A percentile compares a stretch with the other conserved stretches of the same genome.
These are phyloP conservation scores for Arthroderma uncinatum DNA, from an alignment of 2,329 filamentous ascomycete genomes.

Conservation along the genomic window DNA sequence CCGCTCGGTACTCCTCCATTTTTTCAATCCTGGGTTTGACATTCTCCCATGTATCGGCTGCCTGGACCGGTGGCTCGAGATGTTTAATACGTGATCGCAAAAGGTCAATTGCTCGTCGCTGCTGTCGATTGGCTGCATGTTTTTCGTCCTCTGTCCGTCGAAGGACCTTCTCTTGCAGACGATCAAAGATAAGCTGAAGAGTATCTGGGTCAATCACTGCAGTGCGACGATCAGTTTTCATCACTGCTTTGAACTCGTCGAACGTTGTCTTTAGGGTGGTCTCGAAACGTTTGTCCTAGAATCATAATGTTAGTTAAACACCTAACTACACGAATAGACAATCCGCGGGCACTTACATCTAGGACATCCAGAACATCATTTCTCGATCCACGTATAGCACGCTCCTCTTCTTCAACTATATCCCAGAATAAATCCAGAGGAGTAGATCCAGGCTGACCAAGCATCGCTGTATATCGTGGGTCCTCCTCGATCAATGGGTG, in stretches of 20 bases:
- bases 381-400: slow-evolving; percentile 64
- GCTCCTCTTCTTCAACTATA: slow-evolving; percentile 83
- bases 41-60: slow-evolving; percentile 78
- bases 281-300: slow-evolving; percentile 79
- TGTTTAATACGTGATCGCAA: slow-evolving; percentile 80
- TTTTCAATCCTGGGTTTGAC: slow-evolving; percentile 69
- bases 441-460: slow-evolving; percentile 72
- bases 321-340: neutral
- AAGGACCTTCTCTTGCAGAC: slow-evolving; percentile 74
- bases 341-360: slow-evolving; percentile 46
- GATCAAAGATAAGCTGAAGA: slow-evolving; percentile 70
- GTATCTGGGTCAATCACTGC: slow-evolving; percentile 73
- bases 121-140: slow-evolving; percentile 67
- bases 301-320: slow-evolving; percentile 27
- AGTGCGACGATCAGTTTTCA: slow-evolving; percentile 79
- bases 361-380: slow-evolving; percentile 81
- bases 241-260: slow-evolving; percentile 72
- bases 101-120: slow-evolving; percentile 72
- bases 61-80: slow-evolving; percentile 68
- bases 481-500: slow-evolving; percentile 66
- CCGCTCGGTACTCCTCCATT: slow-evolving; percentile 70
- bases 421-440: slow-evolving; percentile 96
- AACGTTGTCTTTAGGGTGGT: slow-evolving; percentile 75
- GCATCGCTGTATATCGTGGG: slow-evolving; percentile 68
- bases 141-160: slow-evolving; percentile 77